A percentile compares a stretch with the other conserved stretches of the same genome.
Evolutionary conservation across 176 grass and related monocot species (phyloP).

Genomic region (Avena insularis): DNA sequence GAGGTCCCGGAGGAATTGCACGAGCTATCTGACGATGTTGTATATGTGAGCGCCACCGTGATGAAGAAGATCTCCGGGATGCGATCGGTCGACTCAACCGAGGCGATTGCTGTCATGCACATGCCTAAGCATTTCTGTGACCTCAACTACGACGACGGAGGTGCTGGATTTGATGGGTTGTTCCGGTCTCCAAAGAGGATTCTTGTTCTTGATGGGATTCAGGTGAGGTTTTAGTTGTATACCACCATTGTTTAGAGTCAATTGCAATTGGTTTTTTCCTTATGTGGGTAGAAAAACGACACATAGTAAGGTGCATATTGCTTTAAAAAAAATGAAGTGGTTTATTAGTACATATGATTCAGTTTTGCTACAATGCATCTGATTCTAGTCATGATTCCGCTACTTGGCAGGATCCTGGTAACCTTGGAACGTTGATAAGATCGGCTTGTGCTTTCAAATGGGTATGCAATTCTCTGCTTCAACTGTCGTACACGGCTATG

Average conservation of each 20-base stretch:
- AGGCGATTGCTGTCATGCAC: constrained; percentile 86
- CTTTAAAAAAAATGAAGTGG: background rate
- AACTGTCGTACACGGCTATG: background rate
- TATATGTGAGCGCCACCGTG: constrained; percentile 61
- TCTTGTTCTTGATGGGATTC: constrained; percentile 93
- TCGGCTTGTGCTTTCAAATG: constrained; percentile 93
- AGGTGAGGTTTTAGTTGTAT: constrained; percentile 48
- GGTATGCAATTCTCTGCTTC: constrained; percentile 53
- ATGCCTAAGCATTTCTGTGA: constrained; percentile 70
- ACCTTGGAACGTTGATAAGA: constrained; percentile 92
- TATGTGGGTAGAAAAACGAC: background rate
- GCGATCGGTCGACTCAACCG: constrained; percentile 75
- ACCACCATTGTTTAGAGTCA: background rate
- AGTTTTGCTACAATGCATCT: background rate
- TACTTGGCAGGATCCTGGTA: constrained; percentile 80
- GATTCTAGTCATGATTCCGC: constrained; percentile 11
- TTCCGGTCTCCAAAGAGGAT: constrained; percentile 66
- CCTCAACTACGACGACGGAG: constrained; percentile 29
- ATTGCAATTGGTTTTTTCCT: background rate
- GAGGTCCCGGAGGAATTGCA: constrained; percentile 47
- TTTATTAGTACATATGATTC: background rate
- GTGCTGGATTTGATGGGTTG: constrained; percentile 38
- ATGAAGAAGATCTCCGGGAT: constrained; percentile 96
- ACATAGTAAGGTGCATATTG: background rate
- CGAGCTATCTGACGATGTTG: constrained; percentile 43